Conservation (phyloP, 352 stramenopile species). For the Saprolegnia parasitica region DNA sequence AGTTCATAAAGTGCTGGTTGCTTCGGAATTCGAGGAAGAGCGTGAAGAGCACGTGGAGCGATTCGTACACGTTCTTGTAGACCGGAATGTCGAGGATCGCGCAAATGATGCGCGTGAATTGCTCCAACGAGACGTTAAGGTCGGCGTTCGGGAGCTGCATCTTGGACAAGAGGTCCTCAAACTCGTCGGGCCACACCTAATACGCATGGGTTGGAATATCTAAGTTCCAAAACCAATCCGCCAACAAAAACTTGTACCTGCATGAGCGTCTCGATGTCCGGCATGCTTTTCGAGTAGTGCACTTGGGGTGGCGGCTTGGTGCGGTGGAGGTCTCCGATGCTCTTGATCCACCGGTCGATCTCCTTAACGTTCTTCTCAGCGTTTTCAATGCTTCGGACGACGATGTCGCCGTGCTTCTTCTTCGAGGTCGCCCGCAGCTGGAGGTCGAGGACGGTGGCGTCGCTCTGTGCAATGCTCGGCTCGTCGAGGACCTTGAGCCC, state of each 20-base stretch:
- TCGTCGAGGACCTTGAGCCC: conserved; percentile 94
- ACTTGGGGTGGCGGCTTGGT: conserved; percentile 90
- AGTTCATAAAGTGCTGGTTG: conserved; percentile 93
- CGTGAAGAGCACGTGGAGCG: conserved; percentile 93
- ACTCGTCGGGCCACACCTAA: conserved; percentile 73
- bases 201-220: conserved; percentile 33
- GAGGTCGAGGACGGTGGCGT: conserved; percentile 93
- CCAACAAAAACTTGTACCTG: conserved; percentile 79
- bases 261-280: conserved; percentile 94
- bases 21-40: conserved; percentile 90
- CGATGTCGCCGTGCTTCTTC: conserved; percentile 89
- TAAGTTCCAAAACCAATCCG: too few species aligned
- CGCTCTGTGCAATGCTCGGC: conserved; percentile 86
- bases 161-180: conserved; percentile 74
- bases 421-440: conserved; percentile 93
- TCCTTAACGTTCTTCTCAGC: conserved; percentile 89
- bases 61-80: conserved; percentile 92
- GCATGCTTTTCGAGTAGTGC: conserved; percentile 92
- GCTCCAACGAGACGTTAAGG: conserved; percentile 89
- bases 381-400: conserved; percentile 93
- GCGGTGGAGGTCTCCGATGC: conserved; percentile 91
- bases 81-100: conserved; percentile 93
- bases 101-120: conserved; percentile 91
- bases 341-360: conserved; percentile 95
- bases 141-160: conserved; percentile 66